phyloP scores from a whole-genome alignment of 495 filamentous ascomycete species.

The Cercophora sp. region DNA sequence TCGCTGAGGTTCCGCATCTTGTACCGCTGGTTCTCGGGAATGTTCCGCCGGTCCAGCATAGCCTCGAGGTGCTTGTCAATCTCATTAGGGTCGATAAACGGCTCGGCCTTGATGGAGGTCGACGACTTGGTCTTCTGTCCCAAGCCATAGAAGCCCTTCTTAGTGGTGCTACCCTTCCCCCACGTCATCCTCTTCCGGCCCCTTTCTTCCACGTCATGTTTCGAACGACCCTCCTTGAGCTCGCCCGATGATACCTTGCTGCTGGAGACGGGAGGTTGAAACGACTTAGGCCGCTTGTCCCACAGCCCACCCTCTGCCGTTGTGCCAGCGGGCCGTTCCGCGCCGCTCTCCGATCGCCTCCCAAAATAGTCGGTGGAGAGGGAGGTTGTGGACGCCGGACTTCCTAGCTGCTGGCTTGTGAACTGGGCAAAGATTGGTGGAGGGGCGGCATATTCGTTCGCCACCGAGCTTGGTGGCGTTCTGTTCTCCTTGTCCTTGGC shows the following conservation, averaged over 20 bases:
- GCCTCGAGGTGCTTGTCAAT: constrained; percentile 56
- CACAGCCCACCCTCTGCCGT: background rate
- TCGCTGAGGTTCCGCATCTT: constrained; percentile 87
- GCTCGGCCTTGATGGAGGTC: constrained; percentile 24
- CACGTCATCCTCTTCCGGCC: constrained; percentile 24
- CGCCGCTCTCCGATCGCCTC: constrained; percentile 4
- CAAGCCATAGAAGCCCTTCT: constrained; percentile 12
- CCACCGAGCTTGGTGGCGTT: constrained; percentile 49
- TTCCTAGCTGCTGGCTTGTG: constrained; percentile 30
- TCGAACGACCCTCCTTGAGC: constrained; percentile 1
- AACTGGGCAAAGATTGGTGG: constrained; percentile 81
- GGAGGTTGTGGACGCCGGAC: background rate
- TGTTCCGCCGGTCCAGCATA: constrained; percentile 79
- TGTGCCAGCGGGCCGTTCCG: constrained; percentile 6
- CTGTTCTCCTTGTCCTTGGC: constrained; percentile 76
- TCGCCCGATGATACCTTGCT: constrained; percentile 1
- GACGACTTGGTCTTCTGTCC: constrained; percentile 27
- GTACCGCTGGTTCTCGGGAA: constrained; percentile 86
- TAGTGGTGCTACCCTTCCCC: constrained; percentile 15
- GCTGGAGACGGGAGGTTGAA: constrained; percentile 17
- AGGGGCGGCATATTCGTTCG: constrained; percentile 41
- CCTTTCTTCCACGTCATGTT: constrained; percentile 2
- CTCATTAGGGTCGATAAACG: constrained; percentile 41
- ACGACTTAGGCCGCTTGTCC: constrained; percentile 30
- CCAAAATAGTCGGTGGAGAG: constrained; percentile 8